phyloP scores from a whole-genome alignment of 345 rosid genomes.

The Corchorus olitorius region DNA sequence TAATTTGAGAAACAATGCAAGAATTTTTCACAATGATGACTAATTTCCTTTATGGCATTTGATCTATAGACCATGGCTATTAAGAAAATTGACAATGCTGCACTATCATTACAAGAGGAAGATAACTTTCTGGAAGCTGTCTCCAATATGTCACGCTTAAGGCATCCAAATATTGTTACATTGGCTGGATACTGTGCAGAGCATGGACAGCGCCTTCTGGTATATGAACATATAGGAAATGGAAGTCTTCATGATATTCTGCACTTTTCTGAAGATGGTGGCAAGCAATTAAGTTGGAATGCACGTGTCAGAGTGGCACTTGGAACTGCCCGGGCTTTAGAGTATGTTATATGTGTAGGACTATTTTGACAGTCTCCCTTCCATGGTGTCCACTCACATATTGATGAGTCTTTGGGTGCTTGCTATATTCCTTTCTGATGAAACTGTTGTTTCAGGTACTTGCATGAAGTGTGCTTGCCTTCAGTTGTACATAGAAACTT shows the following conservation, averaged over 20 bases:
- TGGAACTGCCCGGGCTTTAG: constrained; percentile 95
- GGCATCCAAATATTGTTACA: constrained; percentile 90
- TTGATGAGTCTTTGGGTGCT: not conserved
- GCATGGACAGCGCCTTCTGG: constrained; percentile 95
- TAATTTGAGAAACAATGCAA: not conserved
- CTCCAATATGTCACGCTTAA: constrained; percentile 87
- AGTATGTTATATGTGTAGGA: constrained; percentile 56
- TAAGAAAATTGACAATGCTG: constrained; percentile 94
- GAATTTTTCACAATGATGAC: not conserved
- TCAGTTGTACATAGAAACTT: constrained; percentile 96
- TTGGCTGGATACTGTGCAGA: constrained; percentile 89
- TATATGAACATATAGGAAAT: constrained; percentile 72
- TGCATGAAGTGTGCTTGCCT: constrained; percentile 99
- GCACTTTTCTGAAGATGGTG: constrained; percentile 74
- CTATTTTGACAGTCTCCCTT: constrained; percentile 9
- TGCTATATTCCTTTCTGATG: constrained; percentile 21
- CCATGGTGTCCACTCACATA: not conserved
- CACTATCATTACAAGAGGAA: constrained; percentile 89
- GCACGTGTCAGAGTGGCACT: constrained; percentile 98
- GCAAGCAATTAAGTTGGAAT: constrained; percentile 81
- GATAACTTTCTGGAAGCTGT: constrained; percentile 90
- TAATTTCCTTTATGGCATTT: constrained; percentile 23
- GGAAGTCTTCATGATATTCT: constrained; percentile 88
- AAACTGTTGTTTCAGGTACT: constrained; percentile 56
- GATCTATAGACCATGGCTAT: constrained; percentile 67